A percentile compares a stretch with the other conserved stretches of the same genome.
Evolutionary conservation across 352 stramenopile genomes (phyloP).

Genomic region (Globisporangium cylindrosporum): DNA sequence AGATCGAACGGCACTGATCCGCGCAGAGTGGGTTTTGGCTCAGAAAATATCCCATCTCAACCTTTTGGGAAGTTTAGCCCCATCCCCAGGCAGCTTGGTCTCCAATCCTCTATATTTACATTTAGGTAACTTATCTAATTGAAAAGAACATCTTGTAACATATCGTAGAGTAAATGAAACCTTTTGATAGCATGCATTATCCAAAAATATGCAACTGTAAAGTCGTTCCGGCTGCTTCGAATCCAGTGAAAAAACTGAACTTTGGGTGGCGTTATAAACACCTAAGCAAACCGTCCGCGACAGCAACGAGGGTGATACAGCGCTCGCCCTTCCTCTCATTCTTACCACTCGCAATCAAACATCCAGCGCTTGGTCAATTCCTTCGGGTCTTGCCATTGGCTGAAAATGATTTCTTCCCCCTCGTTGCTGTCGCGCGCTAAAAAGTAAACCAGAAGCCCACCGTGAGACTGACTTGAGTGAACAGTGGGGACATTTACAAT

Average conservation of each 20-base stretch:
- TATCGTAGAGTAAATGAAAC: too few species aligned
- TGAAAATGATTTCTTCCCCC: not conserved
- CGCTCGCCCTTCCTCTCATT: not conserved
- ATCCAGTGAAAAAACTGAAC: constrained; percentile 11
- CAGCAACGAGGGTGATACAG: not conserved
- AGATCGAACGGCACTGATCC: not conserved
- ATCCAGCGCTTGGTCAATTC: not conserved
- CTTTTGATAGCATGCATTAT: too few species aligned
- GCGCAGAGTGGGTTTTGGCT: not conserved
- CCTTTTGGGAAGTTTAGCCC: not conserved
- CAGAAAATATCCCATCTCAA: not conserved
- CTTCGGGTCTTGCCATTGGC: not conserved
- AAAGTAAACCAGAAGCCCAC: not conserved
- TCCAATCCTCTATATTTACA: not conserved
- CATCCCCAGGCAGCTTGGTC: not conserved
- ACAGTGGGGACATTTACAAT: not conserved
- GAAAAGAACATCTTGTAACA: not conserved
- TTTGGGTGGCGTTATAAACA: not conserved
- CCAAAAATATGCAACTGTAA: not conserved
- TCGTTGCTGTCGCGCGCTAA: not conserved
- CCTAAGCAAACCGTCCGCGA: not conserved
- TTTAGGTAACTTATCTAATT: not conserved
- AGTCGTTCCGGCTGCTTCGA: constrained; percentile 5
- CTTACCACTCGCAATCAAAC: not conserved
- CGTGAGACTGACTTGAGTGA: too few species aligned